These are phyloP conservation scores for Sugiyamaella sp. DNA, from an alignment of 1,139 yeast species.

Conservation along the genomic window DNA sequence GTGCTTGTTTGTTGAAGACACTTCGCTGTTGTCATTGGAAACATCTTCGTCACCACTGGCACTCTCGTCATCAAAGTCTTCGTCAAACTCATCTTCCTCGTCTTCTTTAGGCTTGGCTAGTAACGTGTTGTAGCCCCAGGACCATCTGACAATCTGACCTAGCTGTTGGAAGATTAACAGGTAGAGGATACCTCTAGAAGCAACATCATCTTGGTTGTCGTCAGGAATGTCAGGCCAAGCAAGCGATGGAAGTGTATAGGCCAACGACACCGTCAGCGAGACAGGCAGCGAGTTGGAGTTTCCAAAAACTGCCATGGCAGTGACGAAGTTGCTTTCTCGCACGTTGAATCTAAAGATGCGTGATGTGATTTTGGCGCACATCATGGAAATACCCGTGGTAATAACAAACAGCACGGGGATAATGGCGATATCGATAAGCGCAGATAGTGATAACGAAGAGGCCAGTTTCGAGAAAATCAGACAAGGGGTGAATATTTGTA, in stretches of 20 bases:
- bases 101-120: constrained; percentile 51
- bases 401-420: constrained; percentile 73
- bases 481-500: constrained; percentile 82
- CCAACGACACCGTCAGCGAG: constrained; percentile 70
- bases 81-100: constrained; percentile 25
- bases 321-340: constrained; percentile 75
- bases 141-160: constrained; percentile 85
- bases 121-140: constrained; percentile 86
- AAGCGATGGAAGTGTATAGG: constrained; percentile 71
- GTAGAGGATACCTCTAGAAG: constrained; percentile 78
- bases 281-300: constrained; percentile 67
- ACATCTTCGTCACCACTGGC: constrained; percentile 8
- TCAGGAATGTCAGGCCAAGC: constrained; percentile 72
- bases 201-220: constrained; percentile 71
- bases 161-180: constrained; percentile 79
- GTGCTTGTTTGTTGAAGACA: neutral
- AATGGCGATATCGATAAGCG: constrained; percentile 67
- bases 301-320: constrained; percentile 89
- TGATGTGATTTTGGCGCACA: constrained; percentile 56
- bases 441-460: constrained; percentile 65
- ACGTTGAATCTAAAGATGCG: constrained; percentile 54
- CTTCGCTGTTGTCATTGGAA: constrained; percentile 10
- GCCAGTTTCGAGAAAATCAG: constrained; percentile 81
- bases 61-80: constrained; percentile 18
- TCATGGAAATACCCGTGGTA: constrained; percentile 62